phyloP scores from a whole-genome alignment of 1,284 basidiomycete genomes.

The Boletus sp. region DNA sequence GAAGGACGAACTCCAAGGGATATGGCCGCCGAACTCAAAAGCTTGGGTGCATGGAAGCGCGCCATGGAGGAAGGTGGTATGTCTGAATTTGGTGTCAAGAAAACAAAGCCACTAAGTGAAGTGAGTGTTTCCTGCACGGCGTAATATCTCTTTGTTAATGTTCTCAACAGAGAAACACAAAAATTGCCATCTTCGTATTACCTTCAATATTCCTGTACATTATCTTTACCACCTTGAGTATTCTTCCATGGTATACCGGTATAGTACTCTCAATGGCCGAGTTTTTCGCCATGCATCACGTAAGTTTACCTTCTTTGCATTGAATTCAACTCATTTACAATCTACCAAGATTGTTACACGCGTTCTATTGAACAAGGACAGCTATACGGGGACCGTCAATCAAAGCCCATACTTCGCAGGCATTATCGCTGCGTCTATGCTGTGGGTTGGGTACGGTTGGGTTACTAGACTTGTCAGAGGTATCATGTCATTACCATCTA shows the following conservation, averaged over 20 bases:
- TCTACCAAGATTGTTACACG: slow-evolving; percentile 71
- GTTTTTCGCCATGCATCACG: slow-evolving; percentile 92
- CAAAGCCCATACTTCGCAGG: slow-evolving; percentile 89
- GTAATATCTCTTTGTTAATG: background rate
- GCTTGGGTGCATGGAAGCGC: slow-evolving; percentile 81
- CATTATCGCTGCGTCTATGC: slow-evolving; percentile 82
- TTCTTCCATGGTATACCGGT: slow-evolving; percentile 89
- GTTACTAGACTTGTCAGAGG: slow-evolving; percentile 68
- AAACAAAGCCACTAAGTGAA: slow-evolving; percentile 67
- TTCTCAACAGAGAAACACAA: slow-evolving; percentile 66
- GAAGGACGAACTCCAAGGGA: slow-evolving; percentile 89
- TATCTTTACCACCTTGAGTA: slow-evolving; percentile 80
- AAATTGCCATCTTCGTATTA: slow-evolving; percentile 76
- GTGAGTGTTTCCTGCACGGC: slow-evolving; percentile 34
- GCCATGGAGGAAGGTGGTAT: slow-evolving; percentile 86
- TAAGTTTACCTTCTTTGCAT: slow-evolving; percentile 41
- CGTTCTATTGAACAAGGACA: slow-evolving; percentile 74
- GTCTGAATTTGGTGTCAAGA: slow-evolving; percentile 73
- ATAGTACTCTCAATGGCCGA: slow-evolving; percentile 79
- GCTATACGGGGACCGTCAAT: slow-evolving; percentile 74
- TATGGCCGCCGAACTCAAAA: slow-evolving; percentile 94
- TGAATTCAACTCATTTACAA: background rate
- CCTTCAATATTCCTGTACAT: slow-evolving; percentile 79
- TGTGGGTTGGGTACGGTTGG: slow-evolving; percentile 90
- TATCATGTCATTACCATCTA: slow-evolving; percentile 27